Base-by-base conservation (phyloP, 768 basidiomycete genomes). In the Pisolithus orientalis region DNA sequence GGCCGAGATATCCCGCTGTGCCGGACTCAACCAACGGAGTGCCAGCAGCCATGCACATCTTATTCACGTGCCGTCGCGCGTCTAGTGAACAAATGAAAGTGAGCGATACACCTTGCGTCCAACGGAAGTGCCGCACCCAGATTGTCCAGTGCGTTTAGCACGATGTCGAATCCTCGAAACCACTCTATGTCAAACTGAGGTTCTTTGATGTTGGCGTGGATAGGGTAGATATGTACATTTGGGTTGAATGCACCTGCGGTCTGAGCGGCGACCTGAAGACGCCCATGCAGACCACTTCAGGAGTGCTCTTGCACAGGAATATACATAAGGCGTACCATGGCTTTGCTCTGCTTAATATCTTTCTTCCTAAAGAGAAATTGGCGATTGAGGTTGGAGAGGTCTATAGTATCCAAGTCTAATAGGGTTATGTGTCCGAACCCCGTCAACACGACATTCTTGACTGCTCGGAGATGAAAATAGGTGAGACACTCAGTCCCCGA, bases 301-400 rank as follows among this genome's bases (percentile, higher is more conserved):
- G 25, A 28, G 27, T 8, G 25, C 16, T 5, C 13, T 13, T 5
- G 14, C 44, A 25, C 27, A 28, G 27, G 21, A 47, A 17, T 27
- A n/a, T 29, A 3, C 1, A 9, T 11, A 34, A 16, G 1, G 44
- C 82, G 40, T 53, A 92, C 94, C 70, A 94, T 64, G 2, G 95
- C 90, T 73, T 99, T 99, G 61, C 94, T 87, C 63, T 96, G 90
- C 65, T 96, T 96, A 51, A 99, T 88, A 62, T 98, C 94, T 64
- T 95, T 95, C 72, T 97, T 98, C 56, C 82, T 80, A 72, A 99
- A 99, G 39, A 99, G 74, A 67, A 98, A 99, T 62, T 98, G 95
- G 21, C 95, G 81, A 63, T 99, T 99, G 49, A 98, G 75, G 66
- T 99, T 99, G 46, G 93, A 95, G 40, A 99, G 77, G 76, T 99